phyloP scores from a whole-genome alignment of 805 yeast genomes.

The Candida boleticola region DNA sequence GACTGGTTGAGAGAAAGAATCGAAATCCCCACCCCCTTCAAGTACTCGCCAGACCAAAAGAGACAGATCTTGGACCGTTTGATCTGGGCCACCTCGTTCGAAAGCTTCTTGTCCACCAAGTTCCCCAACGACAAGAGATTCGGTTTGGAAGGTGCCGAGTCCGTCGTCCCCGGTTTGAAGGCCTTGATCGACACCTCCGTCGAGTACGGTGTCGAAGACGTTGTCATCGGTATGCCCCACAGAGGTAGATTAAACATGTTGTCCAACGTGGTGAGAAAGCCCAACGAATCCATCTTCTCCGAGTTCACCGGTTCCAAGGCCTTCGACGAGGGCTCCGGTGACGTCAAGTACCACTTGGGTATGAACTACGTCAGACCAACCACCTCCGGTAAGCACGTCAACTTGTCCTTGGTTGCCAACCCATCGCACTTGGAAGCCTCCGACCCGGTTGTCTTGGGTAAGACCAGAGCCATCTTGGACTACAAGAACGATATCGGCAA shows the following conservation, averaged over 20 bases:
- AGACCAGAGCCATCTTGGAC: constrained; percentile 94
- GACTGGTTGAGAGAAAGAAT: constrained; percentile 98
- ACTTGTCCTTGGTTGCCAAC: constrained; percentile 94
- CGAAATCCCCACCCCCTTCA: constrained; percentile 86
- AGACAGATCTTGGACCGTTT: constrained; percentile 94
- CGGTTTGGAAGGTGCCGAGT: constrained; percentile 98
- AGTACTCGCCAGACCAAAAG: constrained; percentile 84
- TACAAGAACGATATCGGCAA: constrained; percentile 83
- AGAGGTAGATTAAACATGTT: constrained; percentile 98
- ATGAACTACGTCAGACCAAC: constrained; percentile 99
- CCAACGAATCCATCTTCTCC: constrained; percentile 95
- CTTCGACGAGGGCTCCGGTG: constrained; percentile 97
- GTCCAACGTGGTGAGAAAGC: constrained; percentile 97
- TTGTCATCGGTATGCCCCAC: constrained; percentile 99
- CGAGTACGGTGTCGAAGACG: constrained; percentile 89
- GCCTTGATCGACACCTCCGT: constrained; percentile 92
- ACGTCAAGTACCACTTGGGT: constrained; percentile 98
- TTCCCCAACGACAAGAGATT: constrained; percentile 98
- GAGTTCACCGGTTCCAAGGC: constrained; percentile 92
- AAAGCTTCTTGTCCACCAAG: constrained; percentile 87
- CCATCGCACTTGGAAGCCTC: constrained; percentile 99
- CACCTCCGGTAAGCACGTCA: constrained; percentile 94
- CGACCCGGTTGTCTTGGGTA: constrained; percentile 97
- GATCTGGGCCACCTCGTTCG: constrained; percentile 95
- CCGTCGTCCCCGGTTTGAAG: constrained; percentile 95